Base-by-base conservation (phyloP, 257 asterid species). In the Verbascum thapsus region DNA sequence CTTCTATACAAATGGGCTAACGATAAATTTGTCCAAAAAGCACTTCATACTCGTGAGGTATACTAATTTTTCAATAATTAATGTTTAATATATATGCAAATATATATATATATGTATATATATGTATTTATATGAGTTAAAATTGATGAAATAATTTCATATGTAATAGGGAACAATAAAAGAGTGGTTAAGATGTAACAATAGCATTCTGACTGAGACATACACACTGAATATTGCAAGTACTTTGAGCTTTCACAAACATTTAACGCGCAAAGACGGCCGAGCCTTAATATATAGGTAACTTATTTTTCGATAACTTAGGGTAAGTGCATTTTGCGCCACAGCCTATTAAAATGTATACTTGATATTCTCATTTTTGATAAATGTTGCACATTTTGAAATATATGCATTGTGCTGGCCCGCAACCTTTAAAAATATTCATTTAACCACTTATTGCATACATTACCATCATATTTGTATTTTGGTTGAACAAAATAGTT, bases 161-260 rank as follows among this genome's bases (percentile, higher is more conserved):
- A 8, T 63, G 19, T 7, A 16, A 26, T 17, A 69, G 79, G 75
- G 66, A 30, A 74, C 67, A 10, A 53, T 15, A 48, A 60, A 37
- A 6, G 67, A 75, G 6, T 75, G 80, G 80, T 12, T 2, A n/a
- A 48, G 70, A 40, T 70, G 80, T 52, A 70, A 70, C 67, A 12
- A 1, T 7, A 64, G 43, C 26, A 56, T 74, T 2, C 32, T 1
- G 3, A 8, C 2, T 41, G 13, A 7, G 1, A 8, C 1, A 30
- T n/a, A 39, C 26, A 6, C 8, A 2, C 6, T 4, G 20, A 19
- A 55, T 4, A 40, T 66, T 13, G 4, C 7, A 3, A 43, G 26
- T 18, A 55, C 64, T 0, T 39, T 55, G 4, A n/a, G 5, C 9
- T 58, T 2, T 38, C 59, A 43, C 15, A 23, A 64, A 41, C 49